Evolutionary conservation across 257 asterid genomes (phyloP).

Genomic region (Anisodus acutangulus): DNA sequence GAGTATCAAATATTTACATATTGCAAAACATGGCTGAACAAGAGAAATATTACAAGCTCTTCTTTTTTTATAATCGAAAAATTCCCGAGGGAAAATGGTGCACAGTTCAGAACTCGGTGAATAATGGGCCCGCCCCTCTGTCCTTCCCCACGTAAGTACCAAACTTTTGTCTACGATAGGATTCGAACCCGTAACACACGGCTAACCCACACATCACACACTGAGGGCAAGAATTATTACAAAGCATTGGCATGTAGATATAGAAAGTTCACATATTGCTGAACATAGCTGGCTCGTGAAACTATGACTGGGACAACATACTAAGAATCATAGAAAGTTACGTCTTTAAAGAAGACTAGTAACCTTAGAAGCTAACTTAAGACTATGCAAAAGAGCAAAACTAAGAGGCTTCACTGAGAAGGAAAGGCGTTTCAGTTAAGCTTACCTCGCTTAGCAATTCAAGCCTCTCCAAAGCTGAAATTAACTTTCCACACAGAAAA

Average conservation of each 20-base stretch:
- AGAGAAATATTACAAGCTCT: neutral
- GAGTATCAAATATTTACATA: neutral
- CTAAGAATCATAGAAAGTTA: neutral
- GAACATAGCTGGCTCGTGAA: neutral
- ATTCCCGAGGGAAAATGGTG: neutral
- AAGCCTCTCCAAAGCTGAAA: slow-evolving; percentile 75
- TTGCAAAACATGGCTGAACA: neutral
- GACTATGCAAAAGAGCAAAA: neutral
- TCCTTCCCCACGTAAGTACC: neutral
- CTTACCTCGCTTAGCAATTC: slow-evolving; percentile 80
- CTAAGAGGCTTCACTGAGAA: neutral
- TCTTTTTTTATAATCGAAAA: neutral
- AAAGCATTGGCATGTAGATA: neutral
- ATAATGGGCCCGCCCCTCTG: neutral
- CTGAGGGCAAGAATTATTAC: neutral
- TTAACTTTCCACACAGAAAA: slow-evolving; percentile 58
- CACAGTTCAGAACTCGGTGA: neutral
- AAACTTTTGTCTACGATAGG: neutral
- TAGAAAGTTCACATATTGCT: neutral
- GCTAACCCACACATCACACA: neutral
- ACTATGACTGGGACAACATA: neutral
- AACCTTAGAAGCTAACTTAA: neutral
- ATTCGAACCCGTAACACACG: neutral
- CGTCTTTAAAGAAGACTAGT: neutral
- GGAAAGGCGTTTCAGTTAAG: neutral